phyloP scores from a whole-genome alignment of 257 asterid genomes.

The Solanum infundibuliforme region DNA sequence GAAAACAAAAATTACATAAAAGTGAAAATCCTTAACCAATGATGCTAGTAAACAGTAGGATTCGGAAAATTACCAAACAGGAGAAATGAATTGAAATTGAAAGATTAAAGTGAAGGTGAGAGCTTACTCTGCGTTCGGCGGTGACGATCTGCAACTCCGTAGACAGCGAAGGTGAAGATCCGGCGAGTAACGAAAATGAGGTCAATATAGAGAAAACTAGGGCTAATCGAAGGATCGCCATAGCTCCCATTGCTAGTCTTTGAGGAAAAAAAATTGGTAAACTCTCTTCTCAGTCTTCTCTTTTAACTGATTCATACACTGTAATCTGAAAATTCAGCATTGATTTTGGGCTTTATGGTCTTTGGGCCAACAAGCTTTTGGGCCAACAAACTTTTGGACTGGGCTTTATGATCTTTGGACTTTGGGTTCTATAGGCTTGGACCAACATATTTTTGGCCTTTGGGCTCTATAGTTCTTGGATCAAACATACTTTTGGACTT shows the following conservation, averaged over 20 bases:
- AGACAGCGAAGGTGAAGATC: slow-evolving; percentile 16
- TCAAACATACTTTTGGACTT: neutral
- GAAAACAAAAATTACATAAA: neutral
- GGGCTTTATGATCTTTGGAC: neutral
- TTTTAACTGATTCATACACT: neutral
- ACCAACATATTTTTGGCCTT: neutral
- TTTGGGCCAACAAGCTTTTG: neutral
- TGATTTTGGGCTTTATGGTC: neutral
- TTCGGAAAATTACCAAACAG: neutral
- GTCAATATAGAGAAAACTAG: slow-evolving; percentile 24
- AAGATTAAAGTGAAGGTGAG: neutral
- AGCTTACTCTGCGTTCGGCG: slow-evolving; percentile 79
- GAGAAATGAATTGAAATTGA: neutral
- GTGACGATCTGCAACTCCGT: slow-evolving; percentile 63
- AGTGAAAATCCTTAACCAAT: neutral
- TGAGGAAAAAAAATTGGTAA: neutral
- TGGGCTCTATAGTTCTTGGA: neutral
- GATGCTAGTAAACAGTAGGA: neutral
- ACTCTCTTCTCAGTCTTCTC: neutral
- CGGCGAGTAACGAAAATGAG: slow-evolving; percentile 13
- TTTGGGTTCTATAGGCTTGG: neutral
- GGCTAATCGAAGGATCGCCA: slow-evolving; percentile 12
- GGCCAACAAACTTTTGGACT: neutral
- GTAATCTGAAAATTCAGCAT: neutral
- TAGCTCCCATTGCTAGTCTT: slow-evolving; percentile 33